Evolutionary conservation across 148 eudicot genomes (phyloP), one percentile per base, ranked within the genome.

Genomic region (Rhododendron ferrugineum): DNA sequence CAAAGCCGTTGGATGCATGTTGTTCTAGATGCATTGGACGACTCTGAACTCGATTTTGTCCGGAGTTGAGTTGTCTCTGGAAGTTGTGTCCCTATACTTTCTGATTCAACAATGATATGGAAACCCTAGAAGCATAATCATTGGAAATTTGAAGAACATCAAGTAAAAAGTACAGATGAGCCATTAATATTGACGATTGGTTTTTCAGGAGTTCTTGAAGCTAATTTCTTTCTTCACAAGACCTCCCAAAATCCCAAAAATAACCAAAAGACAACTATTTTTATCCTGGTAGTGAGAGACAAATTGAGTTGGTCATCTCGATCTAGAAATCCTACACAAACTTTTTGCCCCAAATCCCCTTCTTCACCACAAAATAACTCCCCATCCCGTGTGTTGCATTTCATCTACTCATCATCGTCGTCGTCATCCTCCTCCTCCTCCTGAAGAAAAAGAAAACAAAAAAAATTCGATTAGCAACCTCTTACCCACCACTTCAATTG

Each of bases 401-500:
- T 34, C 83, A 64, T 42, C 84, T 88, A 88, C 75, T 88, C 90
- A 73, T 88, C 89, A 44, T 88, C 90, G 2, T 88, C 90, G 1
- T 88, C 60, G 0, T 54, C 60, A 0, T 54, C 58, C 3, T 50
- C 89, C 5, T 88, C 89, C 0, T 88, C 89, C 18, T 88, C 90
- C 90, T 88, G 10, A 82, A 83, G 47, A 28, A 13, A 18, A 42
- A 26, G 6, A 2, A 13, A 9, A 26, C 44, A 44, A 83, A 62
- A 40, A 70, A 30, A 54, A 14, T 4, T 4, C 10, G 0, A 2
- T 49, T 26, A 28, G 11, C 32, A 50, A 6, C 40, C 11, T 20
- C 22, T 15, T 14, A 18, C 10, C 9, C 16, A 58, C 11, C 46
- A 58, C 1, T 26, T 64, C 32, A 26, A n/a, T n/a, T 0, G 32